These are phyloP conservation scores for Elsinoe fawcettii DNA, from an alignment of 2,329 filamentous ascomycete genomes.

Conservation along the genomic window DNA sequence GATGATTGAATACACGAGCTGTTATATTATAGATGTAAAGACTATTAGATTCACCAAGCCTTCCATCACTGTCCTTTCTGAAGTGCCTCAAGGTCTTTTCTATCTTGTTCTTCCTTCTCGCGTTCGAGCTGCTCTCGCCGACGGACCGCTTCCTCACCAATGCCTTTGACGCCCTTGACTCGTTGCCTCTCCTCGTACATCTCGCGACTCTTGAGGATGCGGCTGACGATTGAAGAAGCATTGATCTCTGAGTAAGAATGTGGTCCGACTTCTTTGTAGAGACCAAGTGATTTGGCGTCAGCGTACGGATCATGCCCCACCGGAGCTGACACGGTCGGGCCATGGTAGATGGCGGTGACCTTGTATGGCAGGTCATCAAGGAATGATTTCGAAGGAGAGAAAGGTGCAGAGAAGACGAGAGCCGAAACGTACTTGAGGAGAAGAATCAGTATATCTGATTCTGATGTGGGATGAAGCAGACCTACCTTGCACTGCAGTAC, in stretches of 20 bases:
- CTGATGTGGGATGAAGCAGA: slow-evolving; percentile 13
- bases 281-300: slow-evolving; percentile 70
- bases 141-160: slow-evolving; percentile 53
- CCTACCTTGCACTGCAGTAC: slow-evolving; percentile 86
- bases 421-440: slow-evolving; percentile 67
- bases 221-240: slow-evolving; percentile 80
- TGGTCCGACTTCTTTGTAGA: slow-evolving; percentile 69
- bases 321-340: slow-evolving; percentile 86
- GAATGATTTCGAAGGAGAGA: slow-evolving; percentile 72
- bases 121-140: slow-evolving; percentile 23
- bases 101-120: slow-evolving; percentile 15
- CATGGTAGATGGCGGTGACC: slow-evolving; percentile 75
- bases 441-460: slow-evolving; percentile 20
- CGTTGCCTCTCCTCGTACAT: slow-evolving; percentile 88
- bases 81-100: slow-evolving; percentile 6
- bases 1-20: background rate
- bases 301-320: slow-evolving; percentile 51
- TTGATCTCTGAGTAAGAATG: slow-evolving; percentile 85
- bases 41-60: background rate
- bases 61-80: background rate
- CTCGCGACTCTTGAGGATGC: slow-evolving; percentile 79
- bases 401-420: slow-evolving; percentile 83
- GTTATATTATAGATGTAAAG: background rate
- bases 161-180: slow-evolving; percentile 79
- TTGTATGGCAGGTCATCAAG: slow-evolving; percentile 47